Conservation (phyloP, 2,329 filamentous ascomycete genomes). For the Clarireedia paspali region DNA sequence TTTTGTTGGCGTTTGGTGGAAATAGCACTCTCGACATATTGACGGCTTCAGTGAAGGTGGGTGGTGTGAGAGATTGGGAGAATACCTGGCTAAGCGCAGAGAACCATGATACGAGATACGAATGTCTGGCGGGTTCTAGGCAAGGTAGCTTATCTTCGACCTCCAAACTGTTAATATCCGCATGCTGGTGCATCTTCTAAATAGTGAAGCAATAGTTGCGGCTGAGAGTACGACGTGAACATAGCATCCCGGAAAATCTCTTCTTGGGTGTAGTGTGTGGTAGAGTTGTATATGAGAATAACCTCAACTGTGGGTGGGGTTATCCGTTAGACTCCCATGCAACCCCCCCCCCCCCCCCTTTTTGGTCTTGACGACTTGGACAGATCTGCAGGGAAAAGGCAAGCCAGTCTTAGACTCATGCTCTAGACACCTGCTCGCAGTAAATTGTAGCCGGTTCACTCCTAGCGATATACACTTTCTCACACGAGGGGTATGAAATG, state of each 20-base stretch:
- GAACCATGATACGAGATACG: too few species aligned
- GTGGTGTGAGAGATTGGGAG: too few species aligned
- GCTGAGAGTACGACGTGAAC: background rate
- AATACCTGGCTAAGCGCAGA: too few species aligned
- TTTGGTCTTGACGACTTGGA: background rate
- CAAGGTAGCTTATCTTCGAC: too few species aligned
- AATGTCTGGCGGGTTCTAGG: too few species aligned
- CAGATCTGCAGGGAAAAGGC: slow-evolving; percentile 1
- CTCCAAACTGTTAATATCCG: too few species aligned
- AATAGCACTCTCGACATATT: too few species aligned
- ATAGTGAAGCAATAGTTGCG: background rate
- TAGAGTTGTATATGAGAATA: background rate
- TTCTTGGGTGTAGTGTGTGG: background rate
- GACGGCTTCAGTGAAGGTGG: too few species aligned
- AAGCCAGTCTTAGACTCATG: background rate
- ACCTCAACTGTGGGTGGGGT: too few species aligned
- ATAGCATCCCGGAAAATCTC: background rate
- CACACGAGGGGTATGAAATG: too few species aligned
- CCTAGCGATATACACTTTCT: too few species aligned
- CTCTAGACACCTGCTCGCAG: slow-evolving; percentile 1
- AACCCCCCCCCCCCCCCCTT: slow-evolving; percentile 4
- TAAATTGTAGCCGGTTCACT: background rate
- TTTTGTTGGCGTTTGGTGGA: background rate
- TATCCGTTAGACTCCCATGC: background rate
- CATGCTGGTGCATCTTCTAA: background rate